Evolutionary conservation across 768 basidiomycete genomes (phyloP), one percentile per base, ranked within the genome.

Genomic region (Boletus insuetus): DNA sequence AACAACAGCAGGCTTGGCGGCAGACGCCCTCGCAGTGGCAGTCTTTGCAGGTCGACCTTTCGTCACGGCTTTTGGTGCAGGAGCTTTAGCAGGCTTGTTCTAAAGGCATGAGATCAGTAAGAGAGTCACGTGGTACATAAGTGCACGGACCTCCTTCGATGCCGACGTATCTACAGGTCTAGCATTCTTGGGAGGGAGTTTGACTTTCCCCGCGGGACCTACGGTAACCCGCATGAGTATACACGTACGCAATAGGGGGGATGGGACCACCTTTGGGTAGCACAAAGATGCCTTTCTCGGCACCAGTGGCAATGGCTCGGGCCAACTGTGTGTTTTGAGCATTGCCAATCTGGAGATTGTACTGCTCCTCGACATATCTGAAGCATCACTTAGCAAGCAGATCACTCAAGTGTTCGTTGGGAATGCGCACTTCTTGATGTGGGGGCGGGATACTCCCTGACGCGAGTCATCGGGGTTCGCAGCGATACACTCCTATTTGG

Each of bases 371-470:
- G 52, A 97, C 86, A 71, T 74, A 97, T 77, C 92, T 94, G 53
- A 11, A 10, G 48, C 29, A 43, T 51, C 49, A 58, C 55, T 66
- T 39, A 68, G 58, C 60, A 54, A 54, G 58, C 10, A 47, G 53
- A 58, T 55, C 53, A 46, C 29, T 35, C 49, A 47, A 20, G 24
- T 46, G 57, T 53, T 51, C 58, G 34, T 26, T 41, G 39, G 42
- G 51, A 46, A 63, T 55, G 77, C 81, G 63, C 59, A 95, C 89
- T 91, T 96, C 85, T 97, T 97, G 77, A 97, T 94, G 65, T 86
- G 82, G 51, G 86, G 90, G 46, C 95, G 86, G 62, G 92, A 95
- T 58, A 95, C 94, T 63, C 93, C 94, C 54, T 70, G 70, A 54
- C 92, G 88, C 54, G 87, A 82, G 59, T 92, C 91, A 32, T 92